phyloP scores from a whole-genome alignment of 768 basidiomycete species.

The Boletus barrowsii region DNA sequence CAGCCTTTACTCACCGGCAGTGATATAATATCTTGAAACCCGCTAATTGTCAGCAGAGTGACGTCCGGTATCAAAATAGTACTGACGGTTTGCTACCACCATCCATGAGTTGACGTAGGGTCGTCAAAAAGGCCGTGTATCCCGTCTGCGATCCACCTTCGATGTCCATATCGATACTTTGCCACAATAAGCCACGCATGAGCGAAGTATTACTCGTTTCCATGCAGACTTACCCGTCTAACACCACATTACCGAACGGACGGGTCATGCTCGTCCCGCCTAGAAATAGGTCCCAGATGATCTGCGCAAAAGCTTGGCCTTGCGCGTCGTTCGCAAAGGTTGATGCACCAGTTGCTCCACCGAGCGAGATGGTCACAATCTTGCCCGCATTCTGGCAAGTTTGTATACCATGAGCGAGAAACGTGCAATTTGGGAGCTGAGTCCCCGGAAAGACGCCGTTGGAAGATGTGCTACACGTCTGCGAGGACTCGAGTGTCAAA shows the following conservation, averaged over 20 bases:
- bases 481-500: neutral
- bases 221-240: slow-evolving; percentile 57
- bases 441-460: slow-evolving; percentile 62
- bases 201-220: neutral
- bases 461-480: slow-evolving; percentile 60
- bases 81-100: slow-evolving; percentile 27
- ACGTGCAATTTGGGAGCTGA: slow-evolving; percentile 57
- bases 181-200: neutral
- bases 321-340: slow-evolving; percentile 58
- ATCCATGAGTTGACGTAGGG: slow-evolving; percentile 30
- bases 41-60: neutral
- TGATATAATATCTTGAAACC: slow-evolving; percentile 39
- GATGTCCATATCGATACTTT: slow-evolving; percentile 46
- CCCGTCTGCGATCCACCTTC: slow-evolving; percentile 40
- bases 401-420: slow-evolving; percentile 58
- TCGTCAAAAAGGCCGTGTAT: slow-evolving; percentile 31
- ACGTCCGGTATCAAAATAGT: neutral
- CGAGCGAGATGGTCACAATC: slow-evolving; percentile 57
- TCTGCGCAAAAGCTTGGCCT: slow-evolving; percentile 58
- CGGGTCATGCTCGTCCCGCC: slow-evolving; percentile 61
- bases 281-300: slow-evolving; percentile 67
- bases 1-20: slow-evolving; percentile 28
- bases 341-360: slow-evolving; percentile 61
- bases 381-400: slow-evolving; percentile 66
- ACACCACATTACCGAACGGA: slow-evolving; percentile 68